These are phyloP conservation scores for Aureobasidium sp. DNA, from an alignment of 2,329 filamentous ascomycete species.

Conservation along the genomic window DNA sequence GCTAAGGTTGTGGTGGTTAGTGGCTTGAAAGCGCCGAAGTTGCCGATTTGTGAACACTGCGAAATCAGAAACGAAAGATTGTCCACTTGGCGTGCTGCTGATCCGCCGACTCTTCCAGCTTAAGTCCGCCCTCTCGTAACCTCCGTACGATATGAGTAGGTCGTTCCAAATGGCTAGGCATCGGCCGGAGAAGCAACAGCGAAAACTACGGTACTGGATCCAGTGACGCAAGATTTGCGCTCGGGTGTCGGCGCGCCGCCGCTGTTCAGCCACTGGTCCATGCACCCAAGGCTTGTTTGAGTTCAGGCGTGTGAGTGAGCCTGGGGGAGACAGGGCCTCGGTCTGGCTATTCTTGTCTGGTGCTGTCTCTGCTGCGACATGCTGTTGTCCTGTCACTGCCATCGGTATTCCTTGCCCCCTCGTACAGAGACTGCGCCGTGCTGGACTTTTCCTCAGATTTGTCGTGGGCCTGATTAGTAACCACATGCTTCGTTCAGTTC, in stretches of 20 bases:
- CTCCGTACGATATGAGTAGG: not conserved
- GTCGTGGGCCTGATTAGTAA: conserved; percentile 2
- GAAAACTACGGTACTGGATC: not conserved
- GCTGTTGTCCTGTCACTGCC: not conserved
- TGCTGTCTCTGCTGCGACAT: not conserved
- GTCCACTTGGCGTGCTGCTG: conserved; percentile 1
- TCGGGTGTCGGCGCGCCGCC: conserved; percentile 2
- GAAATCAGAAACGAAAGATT: not conserved
- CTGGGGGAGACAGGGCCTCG: conserved; percentile 9
- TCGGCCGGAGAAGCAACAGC: conserved; percentile 7
- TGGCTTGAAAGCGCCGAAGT: not conserved
- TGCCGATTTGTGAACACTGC: not conserved
- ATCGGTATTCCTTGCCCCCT: not conserved
- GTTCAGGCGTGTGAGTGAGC: not conserved
- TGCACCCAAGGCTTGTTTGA: conserved; percentile 12
- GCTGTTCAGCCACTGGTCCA: conserved; percentile 1
- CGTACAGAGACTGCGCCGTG: not conserved
- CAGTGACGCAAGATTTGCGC: conserved; percentile 1
- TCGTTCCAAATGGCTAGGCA: not conserved
- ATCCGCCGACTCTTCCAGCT: conserved; percentile 14
- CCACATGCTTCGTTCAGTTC: not conserved
- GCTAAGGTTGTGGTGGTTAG: not conserved
- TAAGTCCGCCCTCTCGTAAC: not conserved
- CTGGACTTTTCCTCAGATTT: not conserved
- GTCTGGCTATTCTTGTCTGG: not conserved